These are phyloP conservation scores for Rhododendron simsii DNA, from an alignment of 148 eudicot species.

Conservation along the genomic window DNA sequence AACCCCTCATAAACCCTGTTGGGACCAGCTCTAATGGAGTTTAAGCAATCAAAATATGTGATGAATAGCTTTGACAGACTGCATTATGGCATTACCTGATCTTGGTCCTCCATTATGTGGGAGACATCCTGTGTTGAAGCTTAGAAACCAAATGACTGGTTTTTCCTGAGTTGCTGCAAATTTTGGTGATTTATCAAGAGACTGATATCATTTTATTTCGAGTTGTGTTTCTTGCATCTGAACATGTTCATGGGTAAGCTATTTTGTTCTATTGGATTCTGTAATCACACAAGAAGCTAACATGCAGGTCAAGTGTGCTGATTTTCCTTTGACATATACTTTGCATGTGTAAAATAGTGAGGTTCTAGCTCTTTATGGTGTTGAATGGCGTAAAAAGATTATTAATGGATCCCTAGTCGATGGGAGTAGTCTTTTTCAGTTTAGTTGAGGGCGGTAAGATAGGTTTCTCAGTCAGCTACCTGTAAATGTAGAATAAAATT, in stretches of 20 bases:
- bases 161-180: not conserved
- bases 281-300: not conserved
- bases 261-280: not conserved
- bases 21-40: not conserved
- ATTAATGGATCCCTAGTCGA: not conserved
- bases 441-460: not conserved
- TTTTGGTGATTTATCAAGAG: not conserved
- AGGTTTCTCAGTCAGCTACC: not conserved
- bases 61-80: not conserved
- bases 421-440: not conserved
- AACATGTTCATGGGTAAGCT: not conserved
- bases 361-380: not conserved
- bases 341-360: not conserved
- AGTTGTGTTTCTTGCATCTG: not conserved
- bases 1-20: not conserved
- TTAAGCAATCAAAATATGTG: not conserved
- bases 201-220: not conserved
- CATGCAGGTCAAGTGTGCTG: not conserved
- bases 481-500: not conserved
- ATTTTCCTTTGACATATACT: not conserved
- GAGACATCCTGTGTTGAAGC: not conserved
- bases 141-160: not conserved
- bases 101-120: not conserved
- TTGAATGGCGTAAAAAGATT: not conserved
- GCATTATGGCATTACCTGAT: not conserved